Evolutionary conservation across 257 asterid genomes (phyloP).

Genomic region (Buddleja alternifolia): DNA sequence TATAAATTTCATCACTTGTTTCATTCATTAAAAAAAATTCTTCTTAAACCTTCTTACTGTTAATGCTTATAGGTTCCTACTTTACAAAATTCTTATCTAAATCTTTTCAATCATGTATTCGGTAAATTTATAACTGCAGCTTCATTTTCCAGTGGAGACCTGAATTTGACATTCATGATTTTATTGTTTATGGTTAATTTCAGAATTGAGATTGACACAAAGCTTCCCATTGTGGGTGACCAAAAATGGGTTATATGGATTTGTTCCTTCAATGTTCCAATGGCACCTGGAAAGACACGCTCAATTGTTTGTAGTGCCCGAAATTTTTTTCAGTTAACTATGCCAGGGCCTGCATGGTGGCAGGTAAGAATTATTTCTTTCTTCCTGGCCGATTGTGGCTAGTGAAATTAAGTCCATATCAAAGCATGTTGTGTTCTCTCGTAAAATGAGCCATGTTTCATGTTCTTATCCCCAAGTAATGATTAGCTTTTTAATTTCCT

Average conservation of each 20-base stretch:
- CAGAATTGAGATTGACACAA: conserved; percentile 93
- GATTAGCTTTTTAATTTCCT: neutral
- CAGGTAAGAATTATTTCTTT: conserved; percentile 53
- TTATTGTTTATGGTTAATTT: conserved; percentile 5
- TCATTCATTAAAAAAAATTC: no score
- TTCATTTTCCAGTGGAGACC: neutral
- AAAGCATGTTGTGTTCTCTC: no score
- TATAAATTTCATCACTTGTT: neutral
- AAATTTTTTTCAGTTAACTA: conserved; percentile 83
- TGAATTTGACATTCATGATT: neutral
- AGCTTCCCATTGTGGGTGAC: conserved; percentile 87
- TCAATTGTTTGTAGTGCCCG: conserved; percentile 99
- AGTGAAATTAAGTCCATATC: no score
- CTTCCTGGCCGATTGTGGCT: neutral
- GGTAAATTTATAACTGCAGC: neutral
- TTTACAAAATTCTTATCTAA: no score
- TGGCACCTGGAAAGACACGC: conserved; percentile 99
- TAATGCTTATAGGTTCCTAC: neutral
- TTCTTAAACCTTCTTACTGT: neutral
- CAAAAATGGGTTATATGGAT: conserved; percentile 99
- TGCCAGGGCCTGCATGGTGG: conserved; percentile 99
- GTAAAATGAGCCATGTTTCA: no score
- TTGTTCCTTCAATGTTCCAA: conserved; percentile 95
- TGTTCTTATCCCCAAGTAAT: no score
- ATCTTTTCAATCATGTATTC: neutral